Conservation (phyloP, 768 basidiomycete species). For the Termitomyces sp. region DNA sequence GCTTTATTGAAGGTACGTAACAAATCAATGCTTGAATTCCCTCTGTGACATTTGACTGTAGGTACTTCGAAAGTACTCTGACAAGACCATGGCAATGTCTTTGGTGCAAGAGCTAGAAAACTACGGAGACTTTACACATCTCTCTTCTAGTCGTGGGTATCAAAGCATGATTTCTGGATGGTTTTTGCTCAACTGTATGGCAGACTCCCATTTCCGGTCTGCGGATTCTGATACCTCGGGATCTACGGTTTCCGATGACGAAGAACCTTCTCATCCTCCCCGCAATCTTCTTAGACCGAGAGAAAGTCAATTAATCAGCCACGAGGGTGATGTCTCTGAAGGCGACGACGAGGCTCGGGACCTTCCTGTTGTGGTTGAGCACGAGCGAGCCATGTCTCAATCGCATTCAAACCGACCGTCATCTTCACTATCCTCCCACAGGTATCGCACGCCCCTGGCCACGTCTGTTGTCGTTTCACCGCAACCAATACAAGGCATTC, state of each 20-base stretch:
- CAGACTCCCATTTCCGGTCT: constrained; percentile 44
- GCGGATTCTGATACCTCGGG: constrained; percentile 60
- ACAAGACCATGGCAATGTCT: constrained; percentile 71
- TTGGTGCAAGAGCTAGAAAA: constrained; percentile 76
- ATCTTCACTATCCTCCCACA: constrained; percentile 73
- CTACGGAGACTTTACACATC: constrained; percentile 60
- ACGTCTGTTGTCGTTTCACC: constrained; percentile 57
- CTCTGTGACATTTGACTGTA: constrained; percentile 22
- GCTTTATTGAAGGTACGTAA: constrained; percentile 72
- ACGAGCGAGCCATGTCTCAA: constrained; percentile 27
- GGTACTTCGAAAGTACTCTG: constrained; percentile 80
- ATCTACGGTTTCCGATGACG: constrained; percentile 48
- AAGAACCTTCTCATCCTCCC: constrained; percentile 14
- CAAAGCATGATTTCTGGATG: background rate
- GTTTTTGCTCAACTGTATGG: background rate
- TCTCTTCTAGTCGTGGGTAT: constrained; percentile 59
- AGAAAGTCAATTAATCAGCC: constrained; percentile 26
- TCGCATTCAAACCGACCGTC: constrained; percentile 52
- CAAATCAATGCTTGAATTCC: background rate
- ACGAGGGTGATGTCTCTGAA: constrained; percentile 31
- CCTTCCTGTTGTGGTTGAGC: constrained; percentile 25
- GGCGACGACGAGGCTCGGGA: constrained; percentile 47
- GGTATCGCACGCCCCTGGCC: constrained; percentile 74
- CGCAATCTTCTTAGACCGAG: constrained; percentile 16
- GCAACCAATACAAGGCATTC: constrained; percentile 44